phyloP scores from a whole-genome alignment of 2,329 filamentous ascomycete species.

The Rhynchosporium agropyri region DNA sequence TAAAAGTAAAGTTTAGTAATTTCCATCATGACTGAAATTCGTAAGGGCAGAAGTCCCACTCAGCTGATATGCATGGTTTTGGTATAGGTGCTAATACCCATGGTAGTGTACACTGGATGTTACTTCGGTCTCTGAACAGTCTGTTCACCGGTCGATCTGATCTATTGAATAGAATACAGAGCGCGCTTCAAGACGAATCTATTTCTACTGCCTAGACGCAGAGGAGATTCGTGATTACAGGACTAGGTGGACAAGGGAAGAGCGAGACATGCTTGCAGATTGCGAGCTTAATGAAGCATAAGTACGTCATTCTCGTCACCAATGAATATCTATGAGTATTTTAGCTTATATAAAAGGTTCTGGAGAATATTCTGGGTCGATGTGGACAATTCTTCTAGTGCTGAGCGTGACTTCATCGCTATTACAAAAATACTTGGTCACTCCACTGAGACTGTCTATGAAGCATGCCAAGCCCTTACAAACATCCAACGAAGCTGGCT shows the following conservation, averaged over 20 bases:
- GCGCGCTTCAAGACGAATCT: conserved; percentile 22
- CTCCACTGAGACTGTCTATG: conserved; percentile 22
- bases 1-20: conserved; percentile 6
- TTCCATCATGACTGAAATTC: background rate
- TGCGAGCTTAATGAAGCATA: conserved; percentile 32
- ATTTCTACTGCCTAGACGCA: conserved; percentile 20
- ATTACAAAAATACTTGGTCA: conserved; percentile 25
- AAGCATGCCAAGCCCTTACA: conserved; percentile 31
- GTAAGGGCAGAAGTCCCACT: conserved; percentile 3
- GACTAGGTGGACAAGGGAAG: no score
- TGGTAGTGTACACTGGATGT: conserved; percentile 17
- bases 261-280: conserved; percentile 29
- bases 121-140: conserved; percentile 24
- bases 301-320: conserved; percentile 19
- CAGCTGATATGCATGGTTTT: conserved; percentile 14
- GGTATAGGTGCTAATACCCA: conserved; percentile 19
- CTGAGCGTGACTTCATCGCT: conserved; percentile 26
- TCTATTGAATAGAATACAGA: conserved; percentile 26
- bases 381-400: conserved; percentile 26
- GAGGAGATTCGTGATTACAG: conserved; percentile 29
- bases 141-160: conserved; percentile 33
- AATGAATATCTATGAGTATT: conserved; percentile 17
- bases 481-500: conserved; percentile 40
- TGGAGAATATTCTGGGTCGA: conserved; percentile 34
- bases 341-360: conserved; percentile 27